Evolutionary conservation across 768 basidiomycete species (phyloP).

Genomic region (Heimioporus sp.): DNA sequence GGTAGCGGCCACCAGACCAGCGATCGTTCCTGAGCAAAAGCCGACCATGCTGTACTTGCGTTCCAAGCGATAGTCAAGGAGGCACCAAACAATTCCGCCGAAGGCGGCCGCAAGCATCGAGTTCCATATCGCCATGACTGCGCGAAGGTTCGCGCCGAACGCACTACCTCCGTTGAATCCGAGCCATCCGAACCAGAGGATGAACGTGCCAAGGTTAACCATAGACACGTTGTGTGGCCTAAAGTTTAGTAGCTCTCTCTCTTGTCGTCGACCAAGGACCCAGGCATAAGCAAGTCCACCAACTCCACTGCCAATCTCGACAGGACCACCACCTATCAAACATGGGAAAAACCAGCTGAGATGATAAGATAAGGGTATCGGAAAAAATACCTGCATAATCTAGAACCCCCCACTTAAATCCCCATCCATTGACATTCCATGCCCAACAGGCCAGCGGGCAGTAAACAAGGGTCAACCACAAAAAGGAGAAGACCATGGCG

Average conservation of each 20-base stretch:
- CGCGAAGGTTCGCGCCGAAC: slow-evolving; percentile 84
- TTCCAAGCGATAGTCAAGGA: slow-evolving; percentile 77
- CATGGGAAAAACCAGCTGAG: neutral
- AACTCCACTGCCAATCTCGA: slow-evolving; percentile 84
- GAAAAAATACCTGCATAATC: slow-evolving; percentile 76
- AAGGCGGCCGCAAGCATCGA: slow-evolving; percentile 84
- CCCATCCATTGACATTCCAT: slow-evolving; percentile 84
- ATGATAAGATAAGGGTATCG: slow-evolving; percentile 1
- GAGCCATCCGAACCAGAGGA: slow-evolving; percentile 86
- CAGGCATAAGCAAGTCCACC: slow-evolving; percentile 84
- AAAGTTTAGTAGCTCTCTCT: slow-evolving; percentile 72
- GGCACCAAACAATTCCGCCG: slow-evolving; percentile 80
- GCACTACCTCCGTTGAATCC: slow-evolving; percentile 93
- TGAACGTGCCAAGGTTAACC: slow-evolving; percentile 79
- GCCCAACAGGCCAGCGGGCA: slow-evolving; percentile 86
- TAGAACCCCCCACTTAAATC: slow-evolving; percentile 76
- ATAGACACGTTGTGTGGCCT: slow-evolving; percentile 86
- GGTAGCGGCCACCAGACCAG: slow-evolving; percentile 86
- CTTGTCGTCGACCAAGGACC: slow-evolving; percentile 80
- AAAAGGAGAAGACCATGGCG: slow-evolving; percentile 75
- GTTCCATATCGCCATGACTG: slow-evolving; percentile 84
- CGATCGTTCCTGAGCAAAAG: slow-evolving; percentile 86
- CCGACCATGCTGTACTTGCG: slow-evolving; percentile 88
- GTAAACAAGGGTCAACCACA: slow-evolving; percentile 87
- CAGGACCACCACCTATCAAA: slow-evolving; percentile 72